phyloP scores from a whole-genome alignment of 129 eudicot genomes.

The carrot (Daucus carota) region DNA sequence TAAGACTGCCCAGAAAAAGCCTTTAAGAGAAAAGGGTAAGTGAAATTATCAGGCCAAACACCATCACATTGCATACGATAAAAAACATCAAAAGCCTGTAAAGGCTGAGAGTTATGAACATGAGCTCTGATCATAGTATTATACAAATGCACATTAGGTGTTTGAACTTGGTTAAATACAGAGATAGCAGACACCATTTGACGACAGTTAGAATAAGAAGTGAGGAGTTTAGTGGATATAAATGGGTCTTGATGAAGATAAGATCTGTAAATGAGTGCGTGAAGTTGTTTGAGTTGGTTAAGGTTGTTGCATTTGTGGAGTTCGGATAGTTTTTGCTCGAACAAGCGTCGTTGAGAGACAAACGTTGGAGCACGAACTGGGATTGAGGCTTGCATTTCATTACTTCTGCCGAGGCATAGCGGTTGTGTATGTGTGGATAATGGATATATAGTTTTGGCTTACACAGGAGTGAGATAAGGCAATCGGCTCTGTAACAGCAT shows the following conservation, averaged over 20 bases:
- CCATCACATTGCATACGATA: constrained; percentile 43
- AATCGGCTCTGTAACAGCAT: too few species aligned
- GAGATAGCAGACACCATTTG: constrained; percentile 41
- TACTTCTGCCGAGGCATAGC: background rate
- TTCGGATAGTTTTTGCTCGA: constrained; percentile 61
- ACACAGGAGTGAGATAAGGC: background rate
- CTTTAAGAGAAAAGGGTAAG: constrained; percentile 58
- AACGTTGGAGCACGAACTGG: constrained; percentile 75
- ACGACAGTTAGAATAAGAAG: constrained; percentile 57
- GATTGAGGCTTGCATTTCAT: constrained; percentile 43
- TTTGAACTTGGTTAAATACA: constrained; percentile 44
- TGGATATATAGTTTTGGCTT: background rate
- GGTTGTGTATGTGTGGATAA: background rate
- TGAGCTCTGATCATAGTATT: constrained; percentile 62
- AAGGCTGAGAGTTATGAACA: constrained; percentile 34
- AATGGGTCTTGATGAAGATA: constrained; percentile 60
- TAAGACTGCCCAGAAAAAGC: constrained; percentile 35
- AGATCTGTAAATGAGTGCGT: constrained; percentile 57
- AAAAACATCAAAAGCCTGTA: constrained; percentile 39
- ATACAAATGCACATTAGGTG: constrained; percentile 56
- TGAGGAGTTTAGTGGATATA: constrained; percentile 57
- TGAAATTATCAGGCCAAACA: constrained; percentile 54
- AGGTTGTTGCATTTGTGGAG: constrained; percentile 50
- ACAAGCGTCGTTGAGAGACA: constrained; percentile 63
- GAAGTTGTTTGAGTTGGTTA: constrained; percentile 50